phyloP scores from a whole-genome alignment of 768 basidiomycete genomes.

The Tylopilus vinaceipallidus region DNA sequence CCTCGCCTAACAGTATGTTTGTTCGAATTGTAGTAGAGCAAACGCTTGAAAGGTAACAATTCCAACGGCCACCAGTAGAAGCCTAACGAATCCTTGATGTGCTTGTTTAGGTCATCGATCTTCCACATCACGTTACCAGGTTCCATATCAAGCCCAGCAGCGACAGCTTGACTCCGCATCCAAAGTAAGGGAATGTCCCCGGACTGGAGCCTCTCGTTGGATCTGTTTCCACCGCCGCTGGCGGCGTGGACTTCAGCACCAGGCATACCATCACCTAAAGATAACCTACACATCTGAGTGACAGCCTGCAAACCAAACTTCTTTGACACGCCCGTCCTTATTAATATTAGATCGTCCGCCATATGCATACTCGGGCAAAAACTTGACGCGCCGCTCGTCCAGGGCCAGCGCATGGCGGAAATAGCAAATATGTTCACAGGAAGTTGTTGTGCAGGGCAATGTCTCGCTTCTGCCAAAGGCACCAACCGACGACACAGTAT shows the following conservation, averaged over 20 bases:
- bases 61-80: too few species aligned
- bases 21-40: too few species aligned
- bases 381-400: slow-evolving; percentile 42
- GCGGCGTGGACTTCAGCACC: neutral
- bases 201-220: slow-evolving; percentile 26
- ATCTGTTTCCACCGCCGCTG: slow-evolving; percentile 22
- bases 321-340: slow-evolving; percentile 29
- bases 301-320: slow-evolving; percentile 38
- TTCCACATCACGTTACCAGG: slow-evolving; percentile 30
- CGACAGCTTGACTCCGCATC: slow-evolving; percentile 31
- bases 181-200: slow-evolving; percentile 29
- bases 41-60: too few species aligned
- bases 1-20: too few species aligned
- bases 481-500: too few species aligned
- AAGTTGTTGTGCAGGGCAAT: slow-evolving; percentile 31
- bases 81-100: slow-evolving; percentile 17
- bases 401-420: slow-evolving; percentile 49
- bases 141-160: slow-evolving; percentile 3
- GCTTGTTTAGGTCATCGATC: slow-evolving; percentile 26
- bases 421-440: slow-evolving; percentile 36
- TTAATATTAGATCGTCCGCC: slow-evolving; percentile 19
- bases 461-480: slow-evolving; percentile 4
- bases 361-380: slow-evolving; percentile 42
- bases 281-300: slow-evolving; percentile 39
- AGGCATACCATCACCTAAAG: neutral